Percentiles rank a stretch among this genome's conserved stretches.
Conservation (phyloP, 768 basidiomycete genomes). For the Omphalotus guepiniiformis region DNA sequence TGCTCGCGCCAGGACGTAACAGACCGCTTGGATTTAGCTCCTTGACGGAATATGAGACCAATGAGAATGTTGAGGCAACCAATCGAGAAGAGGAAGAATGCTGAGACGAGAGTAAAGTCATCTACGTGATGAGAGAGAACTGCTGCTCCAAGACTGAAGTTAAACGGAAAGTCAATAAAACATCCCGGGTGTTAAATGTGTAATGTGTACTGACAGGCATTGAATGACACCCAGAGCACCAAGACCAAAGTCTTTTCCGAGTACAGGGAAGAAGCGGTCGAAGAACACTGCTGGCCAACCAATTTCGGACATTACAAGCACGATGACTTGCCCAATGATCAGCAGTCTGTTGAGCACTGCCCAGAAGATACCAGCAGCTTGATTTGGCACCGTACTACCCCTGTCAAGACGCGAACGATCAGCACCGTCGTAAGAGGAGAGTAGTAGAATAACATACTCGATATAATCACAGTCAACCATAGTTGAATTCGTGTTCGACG, state of each 20-base stretch:
- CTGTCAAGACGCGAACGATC: conserved; percentile 20
- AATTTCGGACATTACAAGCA: conserved; percentile 74
- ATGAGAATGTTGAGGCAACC: conserved; percentile 81
- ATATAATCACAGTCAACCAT: conserved; percentile 74
- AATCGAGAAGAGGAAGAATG: conserved; percentile 80
- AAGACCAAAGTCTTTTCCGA: conserved; percentile 82
- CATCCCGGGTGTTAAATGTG: conserved; percentile 12
- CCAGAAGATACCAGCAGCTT: conserved; percentile 91
- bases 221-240: conserved; percentile 88
- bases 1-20: conserved; percentile 64
- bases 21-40: conserved; percentile 60
- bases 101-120: conserved; percentile 81
- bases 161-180: background rate
- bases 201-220: conserved; percentile 74
- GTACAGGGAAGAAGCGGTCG: conserved; percentile 84
- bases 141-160: conserved; percentile 55
- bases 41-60: conserved; percentile 74
- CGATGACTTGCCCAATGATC: conserved; percentile 74
- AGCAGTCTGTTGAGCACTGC: conserved; percentile 82
- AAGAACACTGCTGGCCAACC: conserved; percentile 79
- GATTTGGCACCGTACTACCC: conserved; percentile 88
- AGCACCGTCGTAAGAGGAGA: background rate
- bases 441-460: conserved; percentile 43
- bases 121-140: conserved; percentile 77
- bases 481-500: conserved; percentile 21